Percentiles rank a stretch among this genome's conserved stretches.
Conservation (phyloP, 768 basidiomycete species). For the Mycena vulgaris region DNA sequence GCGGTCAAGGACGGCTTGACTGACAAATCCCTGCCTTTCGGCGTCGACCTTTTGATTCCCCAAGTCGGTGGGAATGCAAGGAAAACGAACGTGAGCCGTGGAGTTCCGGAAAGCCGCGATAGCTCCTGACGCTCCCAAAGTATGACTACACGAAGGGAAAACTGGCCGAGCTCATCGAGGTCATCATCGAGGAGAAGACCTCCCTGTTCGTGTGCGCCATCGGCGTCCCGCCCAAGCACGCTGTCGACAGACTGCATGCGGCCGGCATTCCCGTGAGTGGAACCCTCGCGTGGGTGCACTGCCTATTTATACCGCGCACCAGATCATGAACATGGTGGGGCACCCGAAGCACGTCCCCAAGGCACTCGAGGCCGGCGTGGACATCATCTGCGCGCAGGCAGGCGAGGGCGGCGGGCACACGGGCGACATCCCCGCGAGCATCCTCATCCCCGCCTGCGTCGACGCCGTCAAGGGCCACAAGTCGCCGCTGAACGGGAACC, state of each 20-base stretch:
- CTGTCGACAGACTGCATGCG: constrained; percentile 86
- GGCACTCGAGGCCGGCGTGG: constrained; percentile 88
- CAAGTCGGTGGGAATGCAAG: constrained; percentile 89
- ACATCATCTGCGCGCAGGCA: constrained; percentile 95
- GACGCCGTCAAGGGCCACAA: constrained; percentile 85
- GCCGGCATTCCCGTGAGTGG: constrained; percentile 82
- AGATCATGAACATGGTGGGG: constrained; percentile 79
- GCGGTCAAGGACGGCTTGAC: constrained; percentile 81
- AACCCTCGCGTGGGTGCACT: neutral
- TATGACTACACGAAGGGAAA: constrained; percentile 80
- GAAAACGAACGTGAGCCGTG: constrained; percentile 84
- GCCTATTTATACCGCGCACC: neutral
- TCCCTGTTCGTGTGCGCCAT: constrained; percentile 79
- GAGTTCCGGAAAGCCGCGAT: no score
- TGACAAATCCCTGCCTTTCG: constrained; percentile 87
- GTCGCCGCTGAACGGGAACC: constrained; percentile 86
- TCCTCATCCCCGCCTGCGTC: constrained; percentile 94
- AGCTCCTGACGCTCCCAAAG: constrained; percentile 40
- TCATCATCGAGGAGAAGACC: constrained; percentile 79
- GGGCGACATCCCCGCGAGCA: constrained; percentile 85
- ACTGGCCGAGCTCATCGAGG: constrained; percentile 63
- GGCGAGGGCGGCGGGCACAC: constrained; percentile 95
- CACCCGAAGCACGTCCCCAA: constrained; percentile 92
- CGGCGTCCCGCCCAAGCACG: constrained; percentile 87
- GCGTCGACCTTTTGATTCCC: constrained; percentile 92